Percentiles rank a stretch among this genome's conserved stretches.
Evolutionary conservation across 1,284 basidiomycete genomes (phyloP).

Genomic region (Neonothopanus nambi): DNA sequence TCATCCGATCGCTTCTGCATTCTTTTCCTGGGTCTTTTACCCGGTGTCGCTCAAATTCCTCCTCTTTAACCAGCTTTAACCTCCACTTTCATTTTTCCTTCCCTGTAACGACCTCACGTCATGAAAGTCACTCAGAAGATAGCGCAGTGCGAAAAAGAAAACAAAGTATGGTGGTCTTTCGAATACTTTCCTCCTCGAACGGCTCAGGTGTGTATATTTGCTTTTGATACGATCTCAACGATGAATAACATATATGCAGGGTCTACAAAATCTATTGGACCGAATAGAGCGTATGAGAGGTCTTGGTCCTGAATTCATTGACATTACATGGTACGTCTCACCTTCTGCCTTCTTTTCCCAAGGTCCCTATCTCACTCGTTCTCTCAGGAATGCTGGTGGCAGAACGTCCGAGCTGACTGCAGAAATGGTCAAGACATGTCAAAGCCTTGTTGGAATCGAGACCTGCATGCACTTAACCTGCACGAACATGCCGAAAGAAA

Average conservation of each 20-base stretch:
- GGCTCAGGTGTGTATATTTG: constrained; percentile 67
- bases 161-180: constrained; percentile 92
- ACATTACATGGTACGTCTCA: constrained; percentile 86
- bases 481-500: constrained; percentile 95
- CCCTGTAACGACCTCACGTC: constrained; percentile 21
- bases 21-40: not conserved
- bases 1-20: not conserved
- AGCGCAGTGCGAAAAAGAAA: constrained; percentile 77
- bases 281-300: constrained; percentile 98
- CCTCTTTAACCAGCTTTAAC: constrained; percentile 2
- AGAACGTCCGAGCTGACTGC: constrained; percentile 90
- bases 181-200: constrained; percentile 97
- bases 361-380: constrained; percentile 14
- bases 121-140: constrained; percentile 96
- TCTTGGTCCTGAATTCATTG: constrained; percentile 96
- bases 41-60: not conserved
- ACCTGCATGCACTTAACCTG: constrained; percentile 99
- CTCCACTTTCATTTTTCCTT: constrained; percentile 14
- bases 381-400: constrained; percentile 88
- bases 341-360: constrained; percentile 4
- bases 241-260: constrained; percentile 44
- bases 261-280: constrained; percentile 91
- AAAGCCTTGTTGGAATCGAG: constrained; percentile 89
- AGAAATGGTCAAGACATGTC: constrained; percentile 96
- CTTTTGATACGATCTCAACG: not conserved